Percentiles rank a stretch among this genome's conserved stretches.
phyloP scores from a whole-genome alignment of 2,329 filamentous ascomycete genomes.

The Coniella vitis region DNA sequence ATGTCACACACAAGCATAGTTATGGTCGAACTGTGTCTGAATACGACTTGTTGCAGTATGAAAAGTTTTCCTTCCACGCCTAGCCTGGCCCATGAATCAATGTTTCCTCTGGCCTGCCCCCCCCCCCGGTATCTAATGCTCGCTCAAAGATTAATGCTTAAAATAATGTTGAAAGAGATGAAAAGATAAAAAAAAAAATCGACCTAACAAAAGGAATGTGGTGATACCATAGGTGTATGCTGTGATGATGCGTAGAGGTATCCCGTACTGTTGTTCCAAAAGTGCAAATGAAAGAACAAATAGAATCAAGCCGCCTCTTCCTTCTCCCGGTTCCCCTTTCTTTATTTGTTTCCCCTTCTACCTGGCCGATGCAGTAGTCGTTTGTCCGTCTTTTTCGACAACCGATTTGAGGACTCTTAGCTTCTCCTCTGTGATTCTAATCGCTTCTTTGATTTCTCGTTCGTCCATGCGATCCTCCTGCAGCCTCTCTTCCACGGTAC shows the following conservation, averaged over 20 bases:
- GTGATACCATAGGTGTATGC: background rate
- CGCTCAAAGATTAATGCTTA: slow-evolving; percentile 2
- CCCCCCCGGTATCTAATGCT: slow-evolving; percentile 11
- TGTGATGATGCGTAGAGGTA: slow-evolving; percentile 5
- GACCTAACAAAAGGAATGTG: background rate
- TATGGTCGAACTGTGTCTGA: too few relatives aligned
- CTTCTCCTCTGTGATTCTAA: slow-evolving; percentile 80
- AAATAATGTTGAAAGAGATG: background rate
- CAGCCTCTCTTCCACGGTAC: slow-evolving; percentile 53
- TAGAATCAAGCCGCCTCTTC: too few relatives aligned
- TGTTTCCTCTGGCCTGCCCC: background rate
- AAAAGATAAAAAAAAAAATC: background rate
- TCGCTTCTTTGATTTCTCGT: slow-evolving; percentile 70
- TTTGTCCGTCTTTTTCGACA: slow-evolving; percentile 49
- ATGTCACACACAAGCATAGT: too few relatives aligned
- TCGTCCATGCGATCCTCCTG: slow-evolving; percentile 59
- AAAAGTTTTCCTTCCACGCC: too few relatives aligned
- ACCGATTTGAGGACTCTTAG: slow-evolving; percentile 70
- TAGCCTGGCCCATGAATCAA: too few relatives aligned
- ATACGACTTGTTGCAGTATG: background rate
- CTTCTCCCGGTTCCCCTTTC: too few relatives aligned
- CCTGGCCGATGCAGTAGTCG: background rate
- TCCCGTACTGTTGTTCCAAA: slow-evolving; percentile 7
- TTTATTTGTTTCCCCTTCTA: background rate
- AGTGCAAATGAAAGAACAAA: too few relatives aligned